Percentiles rank a stretch among this genome's conserved stretches.
Conservation (phyloP, 306 rosid species). For the Fagus crenata region DNA sequence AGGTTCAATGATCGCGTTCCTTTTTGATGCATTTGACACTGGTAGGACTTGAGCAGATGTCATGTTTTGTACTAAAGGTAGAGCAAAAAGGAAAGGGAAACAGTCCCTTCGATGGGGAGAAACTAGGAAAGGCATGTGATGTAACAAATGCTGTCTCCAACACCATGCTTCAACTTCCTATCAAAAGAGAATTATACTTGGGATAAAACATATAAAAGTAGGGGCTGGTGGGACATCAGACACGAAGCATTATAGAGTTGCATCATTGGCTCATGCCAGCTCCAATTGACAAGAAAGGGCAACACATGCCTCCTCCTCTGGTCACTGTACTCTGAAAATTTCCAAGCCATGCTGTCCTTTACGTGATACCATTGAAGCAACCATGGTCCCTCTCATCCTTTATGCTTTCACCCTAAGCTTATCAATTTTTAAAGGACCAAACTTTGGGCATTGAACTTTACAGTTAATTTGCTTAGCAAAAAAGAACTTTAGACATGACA, state of each 20-base stretch:
- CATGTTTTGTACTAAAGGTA: conserved; percentile 12
- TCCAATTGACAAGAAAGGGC: conserved; percentile 29
- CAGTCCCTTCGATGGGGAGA: conserved; percentile 25
- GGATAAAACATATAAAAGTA: conserved; percentile 12
- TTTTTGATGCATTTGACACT: conserved; percentile 19
- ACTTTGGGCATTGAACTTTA: conserved; percentile 16
- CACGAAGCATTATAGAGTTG: conserved; percentile 45
- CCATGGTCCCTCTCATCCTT: neutral
- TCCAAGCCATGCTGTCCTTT: conserved; percentile 6
- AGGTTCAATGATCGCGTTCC: too few species aligned
- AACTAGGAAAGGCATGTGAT: conserved; percentile 41
- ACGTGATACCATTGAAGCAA: neutral
- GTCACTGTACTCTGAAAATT: conserved; percentile 1
- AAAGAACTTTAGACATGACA: conserved; percentile 34
- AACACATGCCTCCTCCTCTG: conserved; percentile 36
- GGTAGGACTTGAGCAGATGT: conserved; percentile 33
- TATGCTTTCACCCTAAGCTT: neutral
- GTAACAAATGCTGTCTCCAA: conserved; percentile 38
- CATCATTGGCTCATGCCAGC: conserved; percentile 43
- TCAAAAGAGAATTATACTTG: conserved; percentile 22
- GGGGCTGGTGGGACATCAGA: conserved; percentile 42
- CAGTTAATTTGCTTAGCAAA: too few species aligned
- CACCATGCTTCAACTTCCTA: conserved; percentile 36
- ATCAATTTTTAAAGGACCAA: conserved; percentile 24
- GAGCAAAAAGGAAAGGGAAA: conserved; percentile 22